Evolutionary conservation across 192 early-diverging fungal species (phyloP).

Genomic region (Coemansia sp.): DNA sequence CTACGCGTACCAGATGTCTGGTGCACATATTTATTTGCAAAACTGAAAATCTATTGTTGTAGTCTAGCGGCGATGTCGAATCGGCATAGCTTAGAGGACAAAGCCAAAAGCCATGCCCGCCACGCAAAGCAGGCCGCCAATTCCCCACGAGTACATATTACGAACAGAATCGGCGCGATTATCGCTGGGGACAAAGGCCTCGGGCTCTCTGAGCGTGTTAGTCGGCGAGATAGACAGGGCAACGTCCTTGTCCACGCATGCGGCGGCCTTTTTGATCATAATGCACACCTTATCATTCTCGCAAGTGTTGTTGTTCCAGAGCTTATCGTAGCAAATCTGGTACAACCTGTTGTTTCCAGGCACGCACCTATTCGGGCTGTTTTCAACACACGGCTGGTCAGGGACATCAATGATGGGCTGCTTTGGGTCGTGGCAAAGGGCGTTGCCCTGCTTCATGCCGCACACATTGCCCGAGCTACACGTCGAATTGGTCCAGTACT

Average conservation of each 20-base stretch:
- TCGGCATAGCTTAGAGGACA: neutral
- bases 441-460: slow-evolving; percentile 27
- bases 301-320: slow-evolving; percentile 45
- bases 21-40: neutral
- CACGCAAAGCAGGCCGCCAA: slow-evolving; percentile 12
- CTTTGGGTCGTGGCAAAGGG: slow-evolving; percentile 37
- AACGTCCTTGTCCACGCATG: slow-evolving; percentile 30
- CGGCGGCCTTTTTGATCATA: slow-evolving; percentile 16
- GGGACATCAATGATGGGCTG: slow-evolving; percentile 31
- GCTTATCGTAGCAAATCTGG: slow-evolving; percentile 31
- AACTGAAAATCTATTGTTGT: neutral
- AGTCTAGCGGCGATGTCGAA: neutral
- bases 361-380: slow-evolving; percentile 22
- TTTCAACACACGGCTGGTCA: slow-evolving; percentile 31
- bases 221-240: neutral
- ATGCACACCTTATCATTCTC: slow-evolving; percentile 29
- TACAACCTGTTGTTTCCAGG: slow-evolving; percentile 22
- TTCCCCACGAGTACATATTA: slow-evolving; percentile 11
- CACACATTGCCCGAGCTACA: slow-evolving; percentile 34
- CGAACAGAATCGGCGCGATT: slow-evolving; percentile 1
- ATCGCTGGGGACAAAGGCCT: neutral
- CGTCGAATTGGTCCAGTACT: slow-evolving; percentile 47
- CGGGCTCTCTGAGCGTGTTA: slow-evolving; percentile 1
- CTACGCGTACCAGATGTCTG: no score
- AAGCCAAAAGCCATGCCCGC: slow-evolving; percentile 19